Conservation (phyloP, 495 filamentous ascomycete genomes). For the Tuber melanosporum region DNA sequence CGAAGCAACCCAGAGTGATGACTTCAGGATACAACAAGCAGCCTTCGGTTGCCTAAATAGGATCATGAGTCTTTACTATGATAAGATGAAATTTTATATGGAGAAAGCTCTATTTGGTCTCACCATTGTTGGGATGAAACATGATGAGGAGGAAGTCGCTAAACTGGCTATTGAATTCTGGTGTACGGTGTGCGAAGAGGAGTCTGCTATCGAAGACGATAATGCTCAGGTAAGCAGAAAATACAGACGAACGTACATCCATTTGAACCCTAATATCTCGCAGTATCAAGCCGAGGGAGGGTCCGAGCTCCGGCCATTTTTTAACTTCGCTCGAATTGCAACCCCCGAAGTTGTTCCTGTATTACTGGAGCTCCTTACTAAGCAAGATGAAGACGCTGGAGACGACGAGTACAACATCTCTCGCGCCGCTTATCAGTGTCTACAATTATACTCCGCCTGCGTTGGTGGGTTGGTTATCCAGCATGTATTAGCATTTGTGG, state of each 20-base stretch:
- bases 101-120: constrained; percentile 97
- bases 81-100: constrained; percentile 99
- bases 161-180: constrained; percentile 98
- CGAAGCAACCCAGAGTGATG: constrained; percentile 89
- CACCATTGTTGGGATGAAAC: constrained; percentile 99
- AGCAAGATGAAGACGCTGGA: constrained; percentile 92
- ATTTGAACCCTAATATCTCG: constrained; percentile 6
- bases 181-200: constrained; percentile 99
- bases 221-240: constrained; percentile 66
- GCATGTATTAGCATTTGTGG: constrained; percentile 81
- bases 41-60: constrained; percentile 95
- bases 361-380: constrained; percentile 77
- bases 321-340: constrained; percentile 84
- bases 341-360: constrained; percentile 89
- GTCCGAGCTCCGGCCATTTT: constrained; percentile 76
- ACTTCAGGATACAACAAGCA: constrained; percentile 84
- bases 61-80: constrained; percentile 97
- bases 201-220: constrained; percentile 94
- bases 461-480: constrained; percentile 72
- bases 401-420: constrained; percentile 97
- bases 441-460: constrained; percentile 89
- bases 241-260: neutral
- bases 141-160: constrained; percentile 90
- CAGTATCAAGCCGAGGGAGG: constrained; percentile 58
- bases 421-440: constrained; percentile 90